A percentile compares a stretch with the other conserved stretches of the same genome.
Conservation (phyloP, 371 early-diverging fungal species). For the Mortierella polycephala region DNA sequence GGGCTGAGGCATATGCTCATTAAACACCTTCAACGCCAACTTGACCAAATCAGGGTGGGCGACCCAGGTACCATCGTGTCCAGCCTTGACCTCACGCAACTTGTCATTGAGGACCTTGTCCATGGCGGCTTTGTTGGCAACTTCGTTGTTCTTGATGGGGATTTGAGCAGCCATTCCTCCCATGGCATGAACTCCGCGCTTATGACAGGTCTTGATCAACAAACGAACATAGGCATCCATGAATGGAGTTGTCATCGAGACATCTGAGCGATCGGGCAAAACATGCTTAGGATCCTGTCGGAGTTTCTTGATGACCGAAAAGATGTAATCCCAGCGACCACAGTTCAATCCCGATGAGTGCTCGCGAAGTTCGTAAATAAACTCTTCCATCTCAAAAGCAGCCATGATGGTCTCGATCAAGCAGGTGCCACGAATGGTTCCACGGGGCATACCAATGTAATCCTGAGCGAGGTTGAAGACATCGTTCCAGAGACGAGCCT, state of each 20-base stretch:
- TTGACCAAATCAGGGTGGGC: slow-evolving; percentile 96
- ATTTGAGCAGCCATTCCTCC: slow-evolving; percentile 99
- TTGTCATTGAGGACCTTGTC: slow-evolving; percentile 94
- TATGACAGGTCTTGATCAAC: slow-evolving; percentile 96
- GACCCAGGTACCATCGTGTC: slow-evolving; percentile 98
- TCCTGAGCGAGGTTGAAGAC: slow-evolving; percentile 95
- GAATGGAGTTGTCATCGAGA: slow-evolving; percentile 95
- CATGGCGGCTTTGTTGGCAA: slow-evolving; percentile 91
- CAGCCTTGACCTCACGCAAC: slow-evolving; percentile 92
- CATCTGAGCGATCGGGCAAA: slow-evolving; percentile 90
- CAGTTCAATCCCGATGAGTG: slow-evolving; percentile 98
- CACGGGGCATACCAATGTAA: slow-evolving; percentile 86
- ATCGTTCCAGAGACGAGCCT: slow-evolving; percentile 98
- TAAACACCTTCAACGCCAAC: slow-evolving; percentile 88
- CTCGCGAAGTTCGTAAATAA: slow-evolving; percentile 96
- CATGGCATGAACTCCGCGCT: slow-evolving; percentile 98
- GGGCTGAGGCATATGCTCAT: slow-evolving; percentile 95
- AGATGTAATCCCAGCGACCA: slow-evolving; percentile 99
- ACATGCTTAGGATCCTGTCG: slow-evolving; percentile 85
- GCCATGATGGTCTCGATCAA: slow-evolving; percentile 97
- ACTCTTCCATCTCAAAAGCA: slow-evolving; percentile 98
- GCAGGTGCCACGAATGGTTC: slow-evolving; percentile 95
- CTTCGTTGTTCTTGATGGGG: slow-evolving; percentile 91
- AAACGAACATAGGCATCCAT: slow-evolving; percentile 96
- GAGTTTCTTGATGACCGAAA: slow-evolving; percentile 96